Percentiles rank a stretch among this genome's conserved stretches.
These are phyloP conservation scores for Caryopteris hybrid DNA, from an alignment of 305 asterid genomes.

Conservation along the genomic window DNA sequence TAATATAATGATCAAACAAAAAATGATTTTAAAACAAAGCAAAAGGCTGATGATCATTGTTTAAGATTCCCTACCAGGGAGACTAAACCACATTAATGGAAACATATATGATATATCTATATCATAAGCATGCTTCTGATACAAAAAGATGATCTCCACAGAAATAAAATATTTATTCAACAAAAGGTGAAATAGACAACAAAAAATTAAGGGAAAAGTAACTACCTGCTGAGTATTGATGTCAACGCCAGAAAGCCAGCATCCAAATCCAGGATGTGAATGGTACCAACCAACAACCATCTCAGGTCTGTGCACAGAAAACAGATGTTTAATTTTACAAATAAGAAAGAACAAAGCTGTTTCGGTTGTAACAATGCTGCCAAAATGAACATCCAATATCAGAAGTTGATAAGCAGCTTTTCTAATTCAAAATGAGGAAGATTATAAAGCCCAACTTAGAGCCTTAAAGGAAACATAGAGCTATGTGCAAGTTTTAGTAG, in stretches of 20 bases:
- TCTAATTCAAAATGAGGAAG: neutral
- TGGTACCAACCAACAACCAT: slow-evolving; percentile 99
- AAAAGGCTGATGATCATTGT: neutral
- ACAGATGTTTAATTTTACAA: neutral
- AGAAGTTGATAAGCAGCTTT: neutral
- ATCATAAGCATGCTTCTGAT: neutral
- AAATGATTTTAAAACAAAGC: neutral
- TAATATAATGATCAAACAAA: neutral
- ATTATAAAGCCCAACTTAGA: neutral
- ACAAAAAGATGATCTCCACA: slow-evolving; percentile 17
- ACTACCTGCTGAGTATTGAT: slow-evolving; percentile 95
- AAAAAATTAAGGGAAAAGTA: slow-evolving; percentile 7
- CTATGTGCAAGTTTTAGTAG: neutral
- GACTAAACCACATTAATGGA: too few relatives aligned
- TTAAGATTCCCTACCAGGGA: neutral
- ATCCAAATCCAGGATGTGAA: slow-evolving; percentile 98
- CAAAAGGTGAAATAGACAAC: neutral
- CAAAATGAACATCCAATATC: neutral
- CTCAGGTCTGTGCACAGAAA: slow-evolving; percentile 70
- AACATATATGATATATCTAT: too few relatives aligned
- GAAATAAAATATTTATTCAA: slow-evolving; percentile 36
- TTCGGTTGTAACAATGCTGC: neutral
- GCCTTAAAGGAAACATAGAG: neutral
- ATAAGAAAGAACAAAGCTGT: neutral
- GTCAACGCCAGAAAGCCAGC: slow-evolving; percentile 99